Conservation (phyloP, 257 asterid species). For the Pogostemon cablin region DNA sequence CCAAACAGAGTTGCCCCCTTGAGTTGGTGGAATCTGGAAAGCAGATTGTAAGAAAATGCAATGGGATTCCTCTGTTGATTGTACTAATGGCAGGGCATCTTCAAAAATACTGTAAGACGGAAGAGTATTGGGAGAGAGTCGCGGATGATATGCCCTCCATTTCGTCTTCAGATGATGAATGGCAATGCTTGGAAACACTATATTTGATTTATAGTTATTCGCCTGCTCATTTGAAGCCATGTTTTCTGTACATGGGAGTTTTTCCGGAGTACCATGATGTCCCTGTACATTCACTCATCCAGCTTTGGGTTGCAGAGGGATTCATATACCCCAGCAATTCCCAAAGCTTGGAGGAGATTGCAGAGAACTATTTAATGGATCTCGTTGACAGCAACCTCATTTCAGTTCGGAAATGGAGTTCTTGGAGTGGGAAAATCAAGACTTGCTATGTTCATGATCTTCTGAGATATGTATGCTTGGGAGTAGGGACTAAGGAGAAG, state of each 20-base stretch:
- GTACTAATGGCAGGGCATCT: slow-evolving; percentile 12
- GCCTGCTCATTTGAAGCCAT: slow-evolving; percentile 10
- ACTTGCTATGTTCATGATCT: too few relatives aligned
- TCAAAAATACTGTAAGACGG: not conserved
- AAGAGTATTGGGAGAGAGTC: not conserved
- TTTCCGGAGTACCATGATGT: not conserved
- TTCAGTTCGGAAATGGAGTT: not conserved
- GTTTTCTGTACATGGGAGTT: slow-evolving; percentile 10
- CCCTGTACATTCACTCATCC: not conserved
- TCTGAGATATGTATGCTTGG: too few relatives aligned
- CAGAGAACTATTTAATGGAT: not conserved
- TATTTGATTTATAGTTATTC: slow-evolving; percentile 9
- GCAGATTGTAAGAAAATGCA: not conserved
- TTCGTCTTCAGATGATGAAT: not conserved
- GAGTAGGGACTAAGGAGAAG: too few relatives aligned
- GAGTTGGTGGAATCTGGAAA: slow-evolving; percentile 6
- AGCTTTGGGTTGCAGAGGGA: slow-evolving; percentile 22
- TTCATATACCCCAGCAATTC: not conserved
- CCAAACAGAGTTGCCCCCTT: not conserved
- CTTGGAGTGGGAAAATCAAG: too few relatives aligned
- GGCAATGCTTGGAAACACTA: not conserved
- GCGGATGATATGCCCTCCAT: not conserved
- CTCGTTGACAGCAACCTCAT: slow-evolving; percentile 11
- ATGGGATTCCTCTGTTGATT: slow-evolving; percentile 13
- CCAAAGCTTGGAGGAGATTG: slow-evolving; percentile 16